Evolutionary conservation across 495 filamentous ascomycete species (phyloP).

Genomic region (Penicillium pancosmium): DNA sequence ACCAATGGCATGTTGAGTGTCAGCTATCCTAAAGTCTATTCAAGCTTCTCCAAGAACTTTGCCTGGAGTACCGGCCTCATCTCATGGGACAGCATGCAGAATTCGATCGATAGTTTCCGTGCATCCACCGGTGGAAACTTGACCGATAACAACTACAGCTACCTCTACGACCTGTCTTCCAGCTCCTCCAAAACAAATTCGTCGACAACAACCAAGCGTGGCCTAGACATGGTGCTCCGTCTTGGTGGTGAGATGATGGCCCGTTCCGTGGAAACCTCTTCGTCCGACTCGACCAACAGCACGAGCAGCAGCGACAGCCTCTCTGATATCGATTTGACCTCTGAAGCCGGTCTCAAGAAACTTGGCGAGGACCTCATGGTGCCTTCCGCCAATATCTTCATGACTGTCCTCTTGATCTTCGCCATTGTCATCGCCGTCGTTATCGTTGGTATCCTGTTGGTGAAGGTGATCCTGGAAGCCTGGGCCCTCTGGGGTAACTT

Average conservation of each 20-base stretch:
- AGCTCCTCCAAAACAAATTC: conserved; percentile 21
- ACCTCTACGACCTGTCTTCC: conserved; percentile 63
- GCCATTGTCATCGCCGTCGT: conserved; percentile 85
- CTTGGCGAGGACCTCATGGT: conserved; percentile 79
- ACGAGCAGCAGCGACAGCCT: conserved; percentile 27
- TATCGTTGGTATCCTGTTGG: conserved; percentile 80
- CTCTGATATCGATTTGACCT: conserved; percentile 38
- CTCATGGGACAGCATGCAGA: conserved; percentile 78
- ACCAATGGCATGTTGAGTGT: conserved; percentile 96
- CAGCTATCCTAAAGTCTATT: conserved; percentile 82
- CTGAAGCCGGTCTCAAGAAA: conserved; percentile 70
- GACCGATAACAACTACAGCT: conserved; percentile 74
- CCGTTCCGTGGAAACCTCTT: conserved; percentile 52
- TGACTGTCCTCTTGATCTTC: conserved; percentile 90
- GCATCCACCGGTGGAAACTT: conserved; percentile 81
- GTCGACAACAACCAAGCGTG: conserved; percentile 46
- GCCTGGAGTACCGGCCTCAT: conserved; percentile 87
- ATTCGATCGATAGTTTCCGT: conserved; percentile 84
- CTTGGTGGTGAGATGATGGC: conserved; percentile 48
- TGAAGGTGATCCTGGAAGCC: conserved; percentile 89
- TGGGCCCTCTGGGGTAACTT: conserved; percentile 92
- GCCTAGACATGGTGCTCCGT: conserved; percentile 48
- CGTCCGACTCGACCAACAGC: conserved; percentile 48
- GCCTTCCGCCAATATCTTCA: conserved; percentile 89
- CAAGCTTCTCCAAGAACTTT: conserved; percentile 89